Conservation (phyloP, 768 basidiomycete genomes). For the Amanita fuliginea region DNA sequence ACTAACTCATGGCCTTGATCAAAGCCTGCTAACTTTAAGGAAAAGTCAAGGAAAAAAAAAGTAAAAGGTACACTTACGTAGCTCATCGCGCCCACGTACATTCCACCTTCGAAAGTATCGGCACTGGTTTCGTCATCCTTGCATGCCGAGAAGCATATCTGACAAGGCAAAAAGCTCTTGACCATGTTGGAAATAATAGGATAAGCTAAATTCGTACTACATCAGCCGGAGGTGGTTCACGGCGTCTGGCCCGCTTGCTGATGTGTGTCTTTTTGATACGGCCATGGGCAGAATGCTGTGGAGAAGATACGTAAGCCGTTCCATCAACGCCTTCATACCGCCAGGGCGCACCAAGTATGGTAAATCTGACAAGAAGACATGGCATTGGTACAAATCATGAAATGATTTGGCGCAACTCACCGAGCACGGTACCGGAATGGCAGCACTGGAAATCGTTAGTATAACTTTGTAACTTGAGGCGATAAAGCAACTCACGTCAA, state of each 20-base stretch:
- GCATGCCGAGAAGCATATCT: slow-evolving; percentile 69
- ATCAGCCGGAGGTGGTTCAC: slow-evolving; percentile 60
- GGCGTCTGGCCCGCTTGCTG: slow-evolving; percentile 16
- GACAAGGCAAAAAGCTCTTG: neutral
- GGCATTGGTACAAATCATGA: slow-evolving; percentile 6
- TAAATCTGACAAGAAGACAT: slow-evolving; percentile 25
- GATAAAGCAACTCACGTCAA: slow-evolving; percentile 28
- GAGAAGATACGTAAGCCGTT: neutral
- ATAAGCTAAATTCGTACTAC: slow-evolving; percentile 27
- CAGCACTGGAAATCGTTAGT: slow-evolving; percentile 25
- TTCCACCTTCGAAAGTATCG: slow-evolving; percentile 51
- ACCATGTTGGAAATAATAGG: neutral
- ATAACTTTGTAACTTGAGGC: neutral
- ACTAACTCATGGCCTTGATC: slow-evolving; percentile 37
- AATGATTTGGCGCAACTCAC: slow-evolving; percentile 14
- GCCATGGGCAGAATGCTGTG: slow-evolving; percentile 51
- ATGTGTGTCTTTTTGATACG: slow-evolving; percentile 36
- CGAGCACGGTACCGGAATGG: slow-evolving; percentile 44
- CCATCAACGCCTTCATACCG: neutral
- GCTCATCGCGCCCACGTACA: slow-evolving; percentile 73
- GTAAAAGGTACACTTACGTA: slow-evolving; percentile 36
- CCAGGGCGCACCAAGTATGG: slow-evolving; percentile 32
- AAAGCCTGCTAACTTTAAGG: slow-evolving; percentile 39
- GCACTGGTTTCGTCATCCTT: slow-evolving; percentile 64
- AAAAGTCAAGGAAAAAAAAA: neutral